Evolutionary conservation across 768 basidiomycete species (phyloP).

Genomic region (Daedaleopsis nitida): DNA sequence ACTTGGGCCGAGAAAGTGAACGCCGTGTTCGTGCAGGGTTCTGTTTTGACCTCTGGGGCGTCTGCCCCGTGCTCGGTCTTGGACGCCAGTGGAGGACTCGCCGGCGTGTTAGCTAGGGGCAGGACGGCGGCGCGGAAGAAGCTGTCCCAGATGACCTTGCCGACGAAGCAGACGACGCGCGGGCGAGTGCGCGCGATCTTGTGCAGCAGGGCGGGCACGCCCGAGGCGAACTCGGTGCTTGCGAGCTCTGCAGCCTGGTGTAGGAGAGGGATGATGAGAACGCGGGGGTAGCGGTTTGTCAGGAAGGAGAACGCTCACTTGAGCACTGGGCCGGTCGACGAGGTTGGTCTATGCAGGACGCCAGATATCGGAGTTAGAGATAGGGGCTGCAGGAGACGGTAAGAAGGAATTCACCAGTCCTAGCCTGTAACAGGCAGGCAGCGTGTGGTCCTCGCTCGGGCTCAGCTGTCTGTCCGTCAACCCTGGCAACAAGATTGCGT

Average conservation of each 20-base stretch:
- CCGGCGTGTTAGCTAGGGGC: background rate
- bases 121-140: slow-evolving; percentile 33
- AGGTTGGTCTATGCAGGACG: slow-evolving; percentile 63
- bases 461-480: slow-evolving; percentile 54
- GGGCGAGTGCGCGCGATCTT: slow-evolving; percentile 65
- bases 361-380: no score
- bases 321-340: slow-evolving; percentile 65
- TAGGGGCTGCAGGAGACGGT: no score
- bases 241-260: slow-evolving; percentile 52
- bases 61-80: background rate
- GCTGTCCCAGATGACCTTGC: slow-evolving; percentile 62
- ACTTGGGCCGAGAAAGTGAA: no score
- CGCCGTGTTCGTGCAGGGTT: no score
- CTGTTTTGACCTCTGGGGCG: no score
- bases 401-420: slow-evolving; percentile 42
- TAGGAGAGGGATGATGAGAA: background rate
- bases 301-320: slow-evolving; percentile 41
- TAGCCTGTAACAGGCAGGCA: slow-evolving; percentile 59
- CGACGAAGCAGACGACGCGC: slow-evolving; percentile 75
- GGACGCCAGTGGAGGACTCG: background rate
- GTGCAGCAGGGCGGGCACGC: slow-evolving; percentile 57
- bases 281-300: background rate
- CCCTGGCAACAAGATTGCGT: slow-evolving; percentile 38
- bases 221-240: slow-evolving; percentile 47
- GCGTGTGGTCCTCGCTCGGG: slow-evolving; percentile 59